A percentile compares a stretch with the other conserved stretches of the same genome.
phyloP scores from a whole-genome alignment of 148 eudicot species.

The Amaranthus hypochondriacus region DNA sequence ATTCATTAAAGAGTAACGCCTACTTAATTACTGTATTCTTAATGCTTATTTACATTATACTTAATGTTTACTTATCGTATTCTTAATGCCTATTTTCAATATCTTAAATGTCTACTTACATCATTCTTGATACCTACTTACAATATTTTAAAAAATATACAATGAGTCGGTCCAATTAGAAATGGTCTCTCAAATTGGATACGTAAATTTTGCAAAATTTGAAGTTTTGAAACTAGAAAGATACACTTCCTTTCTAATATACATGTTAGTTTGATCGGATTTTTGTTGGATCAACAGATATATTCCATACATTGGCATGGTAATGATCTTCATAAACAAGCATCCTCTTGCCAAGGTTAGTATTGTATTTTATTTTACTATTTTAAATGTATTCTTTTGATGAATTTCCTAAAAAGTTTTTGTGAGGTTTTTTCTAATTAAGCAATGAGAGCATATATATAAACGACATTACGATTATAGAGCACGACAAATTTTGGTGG shows the following conservation, averaged over 20 bases:
- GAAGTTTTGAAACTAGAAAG: background rate
- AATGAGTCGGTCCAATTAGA: too few species aligned
- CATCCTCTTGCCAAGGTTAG: constrained; percentile 16
- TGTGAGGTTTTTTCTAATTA: background rate
- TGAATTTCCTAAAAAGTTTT: background rate
- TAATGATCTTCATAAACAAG: constrained; percentile 1
- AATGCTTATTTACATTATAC: too few species aligned
- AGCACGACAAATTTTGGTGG: too few species aligned
- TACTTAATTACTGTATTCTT: too few species aligned
- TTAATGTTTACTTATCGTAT: too few species aligned
- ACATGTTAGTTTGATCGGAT: background rate
- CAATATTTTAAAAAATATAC: background rate
- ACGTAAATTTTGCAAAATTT: background rate
- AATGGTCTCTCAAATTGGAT: background rate
- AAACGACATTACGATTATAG: too few species aligned
- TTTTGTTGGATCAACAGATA: constrained; percentile 6
- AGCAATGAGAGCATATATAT: too few species aligned
- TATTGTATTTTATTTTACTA: background rate
- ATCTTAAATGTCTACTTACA: too few species aligned
- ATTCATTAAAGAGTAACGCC: too few species aligned
- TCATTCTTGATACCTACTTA: background rate
- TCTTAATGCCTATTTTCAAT: too few species aligned
- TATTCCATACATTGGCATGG: constrained; percentile 15
- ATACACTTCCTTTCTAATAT: background rate
- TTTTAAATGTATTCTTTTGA: background rate